These are phyloP conservation scores for Cutaneotrichosporon sp. DNA, from an alignment of 1,284 basidiomycete genomes.

Conservation along the genomic window DNA sequence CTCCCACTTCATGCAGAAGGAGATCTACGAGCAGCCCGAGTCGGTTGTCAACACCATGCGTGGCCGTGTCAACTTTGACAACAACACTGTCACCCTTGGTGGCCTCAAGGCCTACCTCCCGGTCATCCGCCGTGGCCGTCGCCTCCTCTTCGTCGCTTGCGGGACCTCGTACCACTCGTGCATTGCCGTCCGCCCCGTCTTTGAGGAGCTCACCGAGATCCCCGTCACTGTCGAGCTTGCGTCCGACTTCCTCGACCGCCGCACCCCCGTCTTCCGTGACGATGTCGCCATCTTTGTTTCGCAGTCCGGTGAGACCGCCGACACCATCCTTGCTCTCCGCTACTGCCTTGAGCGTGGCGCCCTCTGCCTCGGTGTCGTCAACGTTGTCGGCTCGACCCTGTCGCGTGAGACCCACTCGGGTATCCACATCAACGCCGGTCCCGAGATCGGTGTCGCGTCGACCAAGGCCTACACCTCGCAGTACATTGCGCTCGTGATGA, in stretches of 20 bases:
- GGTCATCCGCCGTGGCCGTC: constrained; percentile 88
- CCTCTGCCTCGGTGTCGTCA: constrained; percentile 90
- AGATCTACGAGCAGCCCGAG: constrained; percentile 99
- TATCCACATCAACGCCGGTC: constrained; percentile 99
- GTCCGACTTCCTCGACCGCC: constrained; percentile 96
- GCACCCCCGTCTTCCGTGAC: constrained; percentile 98
- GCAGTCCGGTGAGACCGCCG: constrained; percentile 98
- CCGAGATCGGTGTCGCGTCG: constrained; percentile 99
- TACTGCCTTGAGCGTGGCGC: constrained; percentile 97
- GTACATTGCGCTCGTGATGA: constrained; percentile 97
- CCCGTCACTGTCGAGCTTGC: constrained; percentile 96
- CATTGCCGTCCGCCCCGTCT: constrained; percentile 85
- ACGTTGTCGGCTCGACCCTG: constrained; percentile 96
- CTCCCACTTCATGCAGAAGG: constrained; percentile 99
- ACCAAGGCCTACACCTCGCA: constrained; percentile 99
- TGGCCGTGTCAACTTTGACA: constrained; percentile 99
- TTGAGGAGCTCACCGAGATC: constrained; percentile 98
- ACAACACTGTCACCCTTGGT: constrained; percentile 83
- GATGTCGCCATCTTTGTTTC: constrained; percentile 96
- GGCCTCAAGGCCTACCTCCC: constrained; percentile 92
- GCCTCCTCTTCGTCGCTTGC: constrained; percentile 95
- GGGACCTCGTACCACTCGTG: constrained; percentile 98
- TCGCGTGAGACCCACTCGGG: constrained; percentile 98
- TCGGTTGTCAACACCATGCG: constrained; percentile 99
- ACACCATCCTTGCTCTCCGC: constrained; percentile 91